These are phyloP conservation scores for Suillus lakei DNA, from an alignment of 768 basidiomycete species.

Conservation along the genomic window DNA sequence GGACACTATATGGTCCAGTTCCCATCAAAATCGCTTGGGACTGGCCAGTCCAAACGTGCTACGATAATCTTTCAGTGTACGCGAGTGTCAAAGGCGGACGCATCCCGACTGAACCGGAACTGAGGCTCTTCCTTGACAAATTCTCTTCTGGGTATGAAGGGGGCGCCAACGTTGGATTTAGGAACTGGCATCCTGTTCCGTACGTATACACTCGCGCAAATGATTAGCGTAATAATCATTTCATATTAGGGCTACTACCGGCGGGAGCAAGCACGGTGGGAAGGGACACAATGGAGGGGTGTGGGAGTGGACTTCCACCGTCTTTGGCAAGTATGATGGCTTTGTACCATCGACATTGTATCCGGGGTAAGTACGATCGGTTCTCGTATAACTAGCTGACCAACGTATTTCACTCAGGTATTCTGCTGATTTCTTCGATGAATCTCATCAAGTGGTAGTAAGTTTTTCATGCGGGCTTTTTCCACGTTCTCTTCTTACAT, in stretches of 20 bases:
- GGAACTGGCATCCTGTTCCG: slow-evolving; percentile 95
- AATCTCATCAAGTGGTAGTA: slow-evolving; percentile 84
- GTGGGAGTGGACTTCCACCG: slow-evolving; percentile 97
- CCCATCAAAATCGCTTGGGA: slow-evolving; percentile 72
- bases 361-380: slow-evolving; percentile 65
- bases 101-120: slow-evolving; percentile 89
- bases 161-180: slow-evolving; percentile 83
- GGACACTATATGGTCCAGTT: slow-evolving; percentile 88
- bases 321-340: slow-evolving; percentile 72
- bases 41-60: slow-evolving; percentile 88
- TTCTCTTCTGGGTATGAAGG: slow-evolving; percentile 77
- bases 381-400: not conserved
- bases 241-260: slow-evolving; percentile 65
- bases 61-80: slow-evolving; percentile 77
- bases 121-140: slow-evolving; percentile 77
- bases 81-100: slow-evolving; percentile 90
- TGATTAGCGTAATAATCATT: not conserved
- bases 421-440: slow-evolving; percentile 92
- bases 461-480: slow-evolving; percentile 35
- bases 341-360: slow-evolving; percentile 80
- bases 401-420: slow-evolving; percentile 47
- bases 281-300: slow-evolving; percentile 91
- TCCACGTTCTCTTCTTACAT: not conserved
- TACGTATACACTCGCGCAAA: slow-evolving; percentile 44
- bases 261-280: slow-evolving; percentile 51